A percentile compares a stretch with the other conserved stretches of the same genome.
phyloP scores from a whole-genome alignment of 768 basidiomycete species.

The Xerocomus spinulosus region DNA sequence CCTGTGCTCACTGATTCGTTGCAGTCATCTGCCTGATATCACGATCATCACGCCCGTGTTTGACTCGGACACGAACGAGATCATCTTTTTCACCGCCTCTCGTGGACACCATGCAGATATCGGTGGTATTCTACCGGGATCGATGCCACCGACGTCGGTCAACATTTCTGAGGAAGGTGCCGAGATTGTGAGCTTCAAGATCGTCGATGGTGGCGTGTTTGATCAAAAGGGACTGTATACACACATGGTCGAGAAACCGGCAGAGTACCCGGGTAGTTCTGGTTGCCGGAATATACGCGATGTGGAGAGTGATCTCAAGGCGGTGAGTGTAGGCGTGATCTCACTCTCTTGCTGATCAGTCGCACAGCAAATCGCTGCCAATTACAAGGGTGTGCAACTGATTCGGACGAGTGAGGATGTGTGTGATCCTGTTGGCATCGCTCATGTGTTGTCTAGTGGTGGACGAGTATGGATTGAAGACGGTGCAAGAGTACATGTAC shows the following conservation, averaged over 20 bases:
- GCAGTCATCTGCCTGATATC: conserved; percentile 76
- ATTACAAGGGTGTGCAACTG: conserved; percentile 85
- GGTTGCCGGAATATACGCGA: conserved; percentile 85
- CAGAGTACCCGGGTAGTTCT: conserved; percentile 77
- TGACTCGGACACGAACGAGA: conserved; percentile 52
- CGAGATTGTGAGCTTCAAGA: conserved; percentile 85
- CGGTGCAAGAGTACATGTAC: conserved; percentile 91
- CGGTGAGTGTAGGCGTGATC: conserved; percentile 43
- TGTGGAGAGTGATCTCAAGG: conserved; percentile 89
- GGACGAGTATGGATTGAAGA: conserved; percentile 77
- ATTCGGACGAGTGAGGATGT: conserved; percentile 65
- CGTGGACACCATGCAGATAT: conserved; percentile 94
- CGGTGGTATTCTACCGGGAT: conserved; percentile 87
- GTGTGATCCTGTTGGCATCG: background rate
- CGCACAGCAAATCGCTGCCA: conserved; percentile 84
- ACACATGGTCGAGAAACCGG: conserved; percentile 79
- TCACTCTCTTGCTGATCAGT: background rate
- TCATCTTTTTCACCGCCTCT: conserved; percentile 92
- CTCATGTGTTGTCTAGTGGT: conserved; percentile 50
- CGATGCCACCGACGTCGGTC: conserved; percentile 92
- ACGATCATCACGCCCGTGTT: conserved; percentile 95
- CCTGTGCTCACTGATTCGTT: too few relatives aligned
- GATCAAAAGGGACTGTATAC: conserved; percentile 69
- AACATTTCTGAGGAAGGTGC: conserved; percentile 95
- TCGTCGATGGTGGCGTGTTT: conserved; percentile 79